phyloP scores from a whole-genome alignment of 495 filamentous ascomycete species.

The Staphylotrichum tortipilum region DNA sequence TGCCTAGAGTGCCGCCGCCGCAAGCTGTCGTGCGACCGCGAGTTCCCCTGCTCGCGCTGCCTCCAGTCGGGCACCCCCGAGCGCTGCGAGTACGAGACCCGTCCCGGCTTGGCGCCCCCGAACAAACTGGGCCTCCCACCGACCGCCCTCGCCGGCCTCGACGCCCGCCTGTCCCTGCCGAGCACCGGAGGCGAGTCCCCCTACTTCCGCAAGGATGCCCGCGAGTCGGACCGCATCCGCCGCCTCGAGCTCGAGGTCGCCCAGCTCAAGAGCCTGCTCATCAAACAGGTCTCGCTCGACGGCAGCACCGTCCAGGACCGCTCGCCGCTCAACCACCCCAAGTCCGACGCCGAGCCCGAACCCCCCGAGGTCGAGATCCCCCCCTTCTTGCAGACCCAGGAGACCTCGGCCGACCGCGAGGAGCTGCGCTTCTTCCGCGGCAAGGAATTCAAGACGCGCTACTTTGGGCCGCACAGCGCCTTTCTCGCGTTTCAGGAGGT shows the following conservation, averaged over 20 bases:
- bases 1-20: conserved; percentile 43
- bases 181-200: conserved; percentile 18
- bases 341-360: conserved; percentile 10
- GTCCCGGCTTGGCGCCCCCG: conserved; percentile 33
- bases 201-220: conserved; percentile 25
- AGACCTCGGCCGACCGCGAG: conserved; percentile 19
- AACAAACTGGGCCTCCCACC: conserved; percentile 31
- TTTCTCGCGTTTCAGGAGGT: conserved; percentile 34
- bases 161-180: conserved; percentile 27
- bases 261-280: conserved; percentile 35
- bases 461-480: conserved; percentile 42
- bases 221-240: conserved; percentile 40
- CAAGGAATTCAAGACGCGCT: conserved; percentile 40
- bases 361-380: conserved; percentile 9
- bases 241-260: conserved; percentile 42
- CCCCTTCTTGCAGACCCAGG: conserved; percentile 21
- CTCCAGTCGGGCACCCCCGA: conserved; percentile 44
- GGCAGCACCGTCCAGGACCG: conserved; percentile 29
- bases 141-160: conserved; percentile 25
- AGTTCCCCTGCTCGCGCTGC: conserved; percentile 44
- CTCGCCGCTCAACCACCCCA: conserved; percentile 15
- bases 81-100: conserved; percentile 41
- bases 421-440: conserved; percentile 32
- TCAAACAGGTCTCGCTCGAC: conserved; percentile 31
- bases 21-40: conserved; percentile 44